Evolutionary conservation across 352 stramenopile species (phyloP), one percentile per base, ranked within the genome.

Genomic region (Peronospora destructor): DNA sequence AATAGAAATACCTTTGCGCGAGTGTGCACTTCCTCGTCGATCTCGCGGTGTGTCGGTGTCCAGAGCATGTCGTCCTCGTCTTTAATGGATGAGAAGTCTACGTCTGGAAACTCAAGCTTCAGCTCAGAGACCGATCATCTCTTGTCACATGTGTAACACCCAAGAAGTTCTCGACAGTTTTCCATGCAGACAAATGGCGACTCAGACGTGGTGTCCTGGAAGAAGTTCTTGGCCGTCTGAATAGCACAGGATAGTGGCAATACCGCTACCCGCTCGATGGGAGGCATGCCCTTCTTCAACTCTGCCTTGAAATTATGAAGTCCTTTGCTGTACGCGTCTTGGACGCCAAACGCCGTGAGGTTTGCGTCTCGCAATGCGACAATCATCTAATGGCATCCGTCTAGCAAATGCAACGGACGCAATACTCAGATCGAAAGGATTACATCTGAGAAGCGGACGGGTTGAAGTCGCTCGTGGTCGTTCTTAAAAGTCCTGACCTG

Each of bases 111-210:
- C 57, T 80, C 76, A 30, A 25, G 36, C 39, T 55, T 59, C 25
- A 90, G 50, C 50, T 74, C 50, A 3, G 61, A 49, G 30, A 77
- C 59, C 12, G 73, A 43, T 6, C 67, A 61, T 9, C 78, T 66
- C 42, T 87, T 83, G 58, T 90, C 74, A 45, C 74, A 90, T 25
- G 70, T 85, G 53, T 88, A 68, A 28, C 77, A 67, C 8, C 74
- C 74, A 6, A 87, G 56, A 14, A 66, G 77, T 55, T 91, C 79
- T 3, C 76, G 71, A 16, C 74, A 84, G 26, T 67, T 52, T 53
- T 90, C 79, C n/a, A 87, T 70, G 17, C 68, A 66, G 23, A 77
- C 62, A 19, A 84, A 79, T 21, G 68, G 71, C 4, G 52, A 30
- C 0, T 44, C 29, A 0, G 53, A 62, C 30, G 66, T 35, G 13